Evolutionary conservation across 192 early-diverging fungal species (phyloP), one percentile per base, ranked within the genome.

Genomic region (Thamnidium elegans): DNA sequence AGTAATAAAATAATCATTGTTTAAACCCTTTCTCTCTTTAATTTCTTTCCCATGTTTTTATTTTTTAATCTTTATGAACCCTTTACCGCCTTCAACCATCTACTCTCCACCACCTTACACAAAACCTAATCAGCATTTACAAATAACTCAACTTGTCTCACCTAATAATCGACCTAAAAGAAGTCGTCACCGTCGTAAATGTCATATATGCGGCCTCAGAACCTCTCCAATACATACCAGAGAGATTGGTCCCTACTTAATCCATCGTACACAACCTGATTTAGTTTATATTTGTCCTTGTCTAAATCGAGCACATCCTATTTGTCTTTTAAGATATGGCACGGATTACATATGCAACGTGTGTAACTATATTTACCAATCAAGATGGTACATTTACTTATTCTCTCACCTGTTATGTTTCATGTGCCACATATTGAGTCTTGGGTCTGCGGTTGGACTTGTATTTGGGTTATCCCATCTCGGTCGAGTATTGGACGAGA

Each of bases 391-490:
- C n/a, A 47, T 61, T 47, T 26, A n/a, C 2, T 45, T 46, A 9
- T 19, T 52, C 26, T 39, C 59, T 7, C 59, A 61, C 17, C 23
- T 26, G 7, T 39, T 61, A 21, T 61, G 59, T 32, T 26, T 61
- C 9, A 11, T 47, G 0, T 47, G 59, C 9, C 58, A 61, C 39
- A 8, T 68, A n/a, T 26, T 68, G 10, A 68, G 66, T 60, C 21
- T 68, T 19, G 55, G 21, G 5, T 68, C 66, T 1, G 58, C 48
- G 0, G 42, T 68, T 21, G 66, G 66, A 4, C 31, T 68, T 15
- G 50, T 61, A 10, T 60, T 61, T 68, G 66, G 66, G 0, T 36
- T 68, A 17, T 36, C 58, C 9, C 36, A 50, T 19, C 34, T 68
- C 3, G 66, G 66, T 5, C 46, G 51, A 19, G 48, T 34, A 31